These are phyloP conservation scores for Melampsora americana DNA, from an alignment of 1,284 basidiomycete genomes.

Conservation along the genomic window DNA sequence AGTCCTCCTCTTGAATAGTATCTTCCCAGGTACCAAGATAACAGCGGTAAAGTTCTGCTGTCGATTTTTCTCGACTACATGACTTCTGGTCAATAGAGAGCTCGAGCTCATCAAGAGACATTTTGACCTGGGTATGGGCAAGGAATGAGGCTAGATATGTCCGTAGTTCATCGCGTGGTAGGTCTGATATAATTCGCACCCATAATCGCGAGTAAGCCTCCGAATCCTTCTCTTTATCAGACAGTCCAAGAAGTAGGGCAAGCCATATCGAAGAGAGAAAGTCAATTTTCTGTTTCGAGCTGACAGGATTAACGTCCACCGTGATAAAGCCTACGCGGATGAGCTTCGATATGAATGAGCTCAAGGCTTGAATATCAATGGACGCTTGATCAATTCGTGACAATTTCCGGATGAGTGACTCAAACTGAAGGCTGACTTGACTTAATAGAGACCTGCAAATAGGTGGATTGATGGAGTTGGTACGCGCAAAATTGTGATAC, in stretches of 20 bases:
- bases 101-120: not conserved
- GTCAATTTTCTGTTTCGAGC: not conserved
- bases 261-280: slow-evolving; percentile 28
- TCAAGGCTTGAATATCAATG: not conserved
- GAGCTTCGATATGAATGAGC: slow-evolving; percentile 11
- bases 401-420: not conserved
- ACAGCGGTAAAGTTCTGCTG: slow-evolving; percentile 12
- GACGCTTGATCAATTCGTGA: not conserved
- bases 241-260: not conserved
- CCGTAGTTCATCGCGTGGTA: slow-evolving; percentile 26
- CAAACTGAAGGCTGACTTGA: slow-evolving; percentile 12
- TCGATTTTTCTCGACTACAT: slow-evolving; percentile 6
- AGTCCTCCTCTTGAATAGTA: not conserved
- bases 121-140: slow-evolving; percentile 6
- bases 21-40: slow-evolving; percentile 21
- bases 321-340: slow-evolving; percentile 29
- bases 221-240: not conserved
- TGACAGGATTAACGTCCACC: not conserved
- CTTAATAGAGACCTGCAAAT: not conserved
- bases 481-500: not conserved
- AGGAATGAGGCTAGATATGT: slow-evolving; percentile 11
- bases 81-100: not conserved
- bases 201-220: not conserved
- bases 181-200: slow-evolving; percentile 13
- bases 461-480: not conserved